These are phyloP conservation scores for Globisporangium parvum DNA, from an alignment of 352 stramenopile genomes.

Conservation along the genomic window DNA sequence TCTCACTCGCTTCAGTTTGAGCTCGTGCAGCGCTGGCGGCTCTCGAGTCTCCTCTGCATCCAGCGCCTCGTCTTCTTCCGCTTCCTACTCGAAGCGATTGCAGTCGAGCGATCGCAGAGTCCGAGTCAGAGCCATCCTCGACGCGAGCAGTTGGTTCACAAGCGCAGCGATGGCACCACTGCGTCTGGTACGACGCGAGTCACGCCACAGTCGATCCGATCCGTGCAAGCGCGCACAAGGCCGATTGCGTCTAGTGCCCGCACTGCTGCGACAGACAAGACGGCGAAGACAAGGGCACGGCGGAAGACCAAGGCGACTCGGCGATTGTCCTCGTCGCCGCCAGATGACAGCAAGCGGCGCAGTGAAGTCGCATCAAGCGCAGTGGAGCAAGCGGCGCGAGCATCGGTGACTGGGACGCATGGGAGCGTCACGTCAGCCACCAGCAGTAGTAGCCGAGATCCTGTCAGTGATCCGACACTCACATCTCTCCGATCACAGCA, in stretches of 20 bases:
- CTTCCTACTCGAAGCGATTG: slow-evolving; percentile 35
- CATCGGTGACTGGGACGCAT: neutral
- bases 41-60: slow-evolving; percentile 41
- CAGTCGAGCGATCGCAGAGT: slow-evolving; percentile 12
- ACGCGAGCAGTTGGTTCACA: too few species aligned
- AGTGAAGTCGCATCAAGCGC: neutral
- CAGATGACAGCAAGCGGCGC: neutral
- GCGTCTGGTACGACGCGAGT: neutral
- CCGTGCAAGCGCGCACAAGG: slow-evolving; percentile 6
- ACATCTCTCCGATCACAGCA: neutral
- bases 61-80: slow-evolving; percentile 59
- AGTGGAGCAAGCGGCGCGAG: neutral
- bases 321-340: neutral
- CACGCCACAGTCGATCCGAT: neutral
- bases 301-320: neutral
- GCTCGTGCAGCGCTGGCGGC: slow-evolving; percentile 20
- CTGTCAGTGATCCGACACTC: neutral
- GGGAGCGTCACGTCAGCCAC: neutral
- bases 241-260: too few species aligned
- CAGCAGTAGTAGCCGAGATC: neutral
- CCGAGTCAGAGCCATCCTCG: neutral
- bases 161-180: too few species aligned
- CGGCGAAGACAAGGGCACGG: slow-evolving; percentile 1
- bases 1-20: slow-evolving; percentile 32
- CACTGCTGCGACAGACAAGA: neutral